These are phyloP conservation scores for Priceomyces haplophilus DNA, from an alignment of 805 yeast species.

Conservation along the genomic window DNA sequence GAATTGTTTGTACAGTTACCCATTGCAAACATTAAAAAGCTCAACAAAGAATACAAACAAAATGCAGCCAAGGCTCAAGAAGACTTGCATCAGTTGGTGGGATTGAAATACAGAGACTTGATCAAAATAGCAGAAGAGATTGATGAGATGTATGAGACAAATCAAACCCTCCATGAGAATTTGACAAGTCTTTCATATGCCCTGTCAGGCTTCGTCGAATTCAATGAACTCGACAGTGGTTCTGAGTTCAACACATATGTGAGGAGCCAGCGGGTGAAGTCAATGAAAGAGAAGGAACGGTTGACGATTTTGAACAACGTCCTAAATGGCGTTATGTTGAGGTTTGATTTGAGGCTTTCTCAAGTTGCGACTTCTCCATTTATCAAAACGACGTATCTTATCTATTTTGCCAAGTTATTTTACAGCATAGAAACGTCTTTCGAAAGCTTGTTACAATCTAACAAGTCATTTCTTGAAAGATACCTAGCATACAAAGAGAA, in stretches of 20 bases:
- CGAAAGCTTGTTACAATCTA: constrained; percentile 13
- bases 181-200: constrained; percentile 32
- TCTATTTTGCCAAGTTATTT: constrained; percentile 34
- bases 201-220: constrained; percentile 25
- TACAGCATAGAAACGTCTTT: constrained; percentile 27
- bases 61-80: constrained; percentile 26
- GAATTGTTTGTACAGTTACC: constrained; percentile 32
- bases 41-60: constrained; percentile 26
- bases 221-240: constrained; percentile 15
- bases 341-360: constrained; percentile 28
- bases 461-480: constrained; percentile 11
- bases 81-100: constrained; percentile 37
- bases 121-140: constrained; percentile 44
- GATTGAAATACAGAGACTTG: constrained; percentile 41
- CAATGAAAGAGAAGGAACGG: constrained; percentile 19
- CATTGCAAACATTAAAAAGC: constrained; percentile 30
- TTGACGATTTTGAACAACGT: constrained; percentile 26
- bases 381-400: constrained; percentile 23
- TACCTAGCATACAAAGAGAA: constrained; percentile 21
- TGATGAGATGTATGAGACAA: constrained; percentile 25
- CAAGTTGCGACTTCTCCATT: constrained; percentile 12
- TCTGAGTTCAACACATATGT: constrained; percentile 19
- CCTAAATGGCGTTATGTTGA: constrained; percentile 26
- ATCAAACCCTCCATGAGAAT: constrained; percentile 21
- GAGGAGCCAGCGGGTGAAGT: constrained; percentile 15